phyloP scores from a whole-genome alignment of 1,284 basidiomycete genomes.

The Fomitiporia mediterranea region DNA sequence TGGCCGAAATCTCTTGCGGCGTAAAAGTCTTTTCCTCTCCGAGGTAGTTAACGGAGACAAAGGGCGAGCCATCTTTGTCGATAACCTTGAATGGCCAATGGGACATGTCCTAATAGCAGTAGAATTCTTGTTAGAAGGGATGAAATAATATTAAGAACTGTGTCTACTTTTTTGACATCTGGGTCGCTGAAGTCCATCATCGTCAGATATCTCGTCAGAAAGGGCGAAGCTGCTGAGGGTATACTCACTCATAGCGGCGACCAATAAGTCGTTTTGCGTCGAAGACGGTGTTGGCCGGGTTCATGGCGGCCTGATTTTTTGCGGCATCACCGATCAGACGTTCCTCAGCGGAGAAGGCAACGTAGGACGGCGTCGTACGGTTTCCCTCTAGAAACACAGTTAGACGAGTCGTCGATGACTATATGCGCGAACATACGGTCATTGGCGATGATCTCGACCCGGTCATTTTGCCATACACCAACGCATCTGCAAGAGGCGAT shows the following conservation, averaged over 20 bases:
- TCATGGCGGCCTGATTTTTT: constrained; percentile 97
- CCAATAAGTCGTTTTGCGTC: constrained; percentile 98
- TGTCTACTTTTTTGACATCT: constrained; percentile 75
- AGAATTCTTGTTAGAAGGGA: not conserved
- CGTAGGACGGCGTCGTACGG: constrained; percentile 98
- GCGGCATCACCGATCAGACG: constrained; percentile 99
- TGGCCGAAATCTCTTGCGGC: constrained; percentile 96
- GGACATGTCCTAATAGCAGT: constrained; percentile 60
- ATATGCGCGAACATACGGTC: constrained; percentile 58
- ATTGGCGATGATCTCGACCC: constrained; percentile 98
- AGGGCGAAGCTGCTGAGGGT: not conserved
- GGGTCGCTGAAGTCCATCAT: constrained; percentile 53
- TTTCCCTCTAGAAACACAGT: constrained; percentile 77
- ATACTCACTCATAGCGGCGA: constrained; percentile 83
- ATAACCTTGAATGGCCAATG: constrained; percentile 97
- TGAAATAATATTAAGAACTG: constrained; percentile 6
- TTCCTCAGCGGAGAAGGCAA: constrained; percentile 96
- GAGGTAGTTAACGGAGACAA: constrained; percentile 94
- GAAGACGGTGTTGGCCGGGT: constrained; percentile 94
- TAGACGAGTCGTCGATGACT: constrained; percentile 18
- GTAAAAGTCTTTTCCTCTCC: constrained; percentile 94
- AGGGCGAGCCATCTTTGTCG: constrained; percentile 90
- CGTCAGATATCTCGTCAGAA: constrained; percentile 7
- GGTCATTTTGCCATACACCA: constrained; percentile 98
- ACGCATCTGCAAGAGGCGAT: constrained; percentile 60